Percentiles rank a stretch among this genome's conserved stretches.
Conservation (phyloP, 2,329 filamentous ascomycete genomes). For the Microcera coccophila region DNA sequence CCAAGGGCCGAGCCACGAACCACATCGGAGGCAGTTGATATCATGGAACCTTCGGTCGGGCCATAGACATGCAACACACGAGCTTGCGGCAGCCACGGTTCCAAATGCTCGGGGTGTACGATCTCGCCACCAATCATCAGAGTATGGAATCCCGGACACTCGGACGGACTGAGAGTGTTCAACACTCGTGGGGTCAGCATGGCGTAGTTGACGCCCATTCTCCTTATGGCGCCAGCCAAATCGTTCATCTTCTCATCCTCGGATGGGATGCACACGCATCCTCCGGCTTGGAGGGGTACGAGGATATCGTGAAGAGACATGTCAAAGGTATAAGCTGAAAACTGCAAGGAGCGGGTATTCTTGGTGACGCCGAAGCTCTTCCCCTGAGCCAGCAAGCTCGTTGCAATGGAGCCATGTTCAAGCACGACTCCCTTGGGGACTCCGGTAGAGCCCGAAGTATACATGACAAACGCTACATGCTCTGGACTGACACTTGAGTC, state of each 20-base stretch:
- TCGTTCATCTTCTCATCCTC: constrained; percentile 15
- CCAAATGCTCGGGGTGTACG: constrained; percentile 2
- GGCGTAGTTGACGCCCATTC: no score
- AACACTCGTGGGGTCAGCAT: no score
- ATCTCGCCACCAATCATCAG: constrained; percentile 1
- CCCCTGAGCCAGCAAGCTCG: constrained; percentile 5
- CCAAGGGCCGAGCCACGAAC: no score
- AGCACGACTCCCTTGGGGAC: constrained; percentile 13
- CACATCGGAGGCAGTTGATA: no score
- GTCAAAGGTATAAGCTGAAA: constrained; percentile 24
- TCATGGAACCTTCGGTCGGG: constrained; percentile 3
- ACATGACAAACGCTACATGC: constrained; percentile 13
- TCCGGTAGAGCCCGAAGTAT: constrained; percentile 17
- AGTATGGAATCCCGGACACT: neutral
- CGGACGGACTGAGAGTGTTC: no score
- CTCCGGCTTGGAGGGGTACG: constrained; percentile 16
- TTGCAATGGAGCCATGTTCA: constrained; percentile 7
- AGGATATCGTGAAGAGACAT: constrained; percentile 18
- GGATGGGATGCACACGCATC: constrained; percentile 19
- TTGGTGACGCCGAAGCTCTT: neutral
- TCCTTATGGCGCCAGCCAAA: no score
- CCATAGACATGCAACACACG: constrained; percentile 2
- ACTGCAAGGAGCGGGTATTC: constrained; percentile 11
- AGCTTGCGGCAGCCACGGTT: neutral
- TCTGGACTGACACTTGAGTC: neutral